phyloP scores from a whole-genome alignment of 1,139 yeast genomes.

The Groenewaldozyma auringiensis region DNA sequence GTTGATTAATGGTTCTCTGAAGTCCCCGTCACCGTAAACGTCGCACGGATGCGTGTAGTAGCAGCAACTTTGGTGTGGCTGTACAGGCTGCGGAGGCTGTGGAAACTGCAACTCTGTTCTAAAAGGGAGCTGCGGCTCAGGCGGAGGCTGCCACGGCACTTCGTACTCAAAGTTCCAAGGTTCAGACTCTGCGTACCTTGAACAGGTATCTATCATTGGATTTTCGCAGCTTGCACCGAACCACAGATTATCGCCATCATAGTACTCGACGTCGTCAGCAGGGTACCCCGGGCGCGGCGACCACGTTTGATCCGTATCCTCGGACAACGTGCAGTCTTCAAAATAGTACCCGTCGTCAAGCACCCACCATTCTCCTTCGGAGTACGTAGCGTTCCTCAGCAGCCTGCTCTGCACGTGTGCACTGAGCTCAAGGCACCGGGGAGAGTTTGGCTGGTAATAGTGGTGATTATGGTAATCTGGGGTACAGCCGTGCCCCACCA shows the following conservation, averaged over 20 bases:
- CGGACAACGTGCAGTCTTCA: background rate
- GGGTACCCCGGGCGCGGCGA: background rate
- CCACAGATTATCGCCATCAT: background rate
- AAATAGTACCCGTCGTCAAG: background rate
- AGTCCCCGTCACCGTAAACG: too few species aligned
- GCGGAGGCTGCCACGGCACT: background rate
- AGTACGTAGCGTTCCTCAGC: background rate
- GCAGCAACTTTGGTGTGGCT: background rate
- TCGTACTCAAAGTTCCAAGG: background rate
- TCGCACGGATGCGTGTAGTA: background rate
- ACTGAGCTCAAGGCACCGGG: background rate
- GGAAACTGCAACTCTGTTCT: too few species aligned
- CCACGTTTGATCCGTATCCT: too few species aligned
- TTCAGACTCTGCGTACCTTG: background rate
- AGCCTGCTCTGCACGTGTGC: background rate
- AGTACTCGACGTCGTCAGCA: background rate
- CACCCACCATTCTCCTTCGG: background rate
- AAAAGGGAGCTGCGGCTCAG: too few species aligned
- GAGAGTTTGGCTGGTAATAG: background rate
- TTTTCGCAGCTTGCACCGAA: too few species aligned
- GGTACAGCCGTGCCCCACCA: background rate
- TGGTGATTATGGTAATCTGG: background rate
- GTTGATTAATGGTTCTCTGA: too few species aligned
- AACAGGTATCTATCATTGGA: too few species aligned
- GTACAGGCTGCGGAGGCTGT: background rate